These are phyloP conservation scores for Theileria orientalis DNA, from an alignment of 169 alveolate species.

Conservation along the genomic window DNA sequence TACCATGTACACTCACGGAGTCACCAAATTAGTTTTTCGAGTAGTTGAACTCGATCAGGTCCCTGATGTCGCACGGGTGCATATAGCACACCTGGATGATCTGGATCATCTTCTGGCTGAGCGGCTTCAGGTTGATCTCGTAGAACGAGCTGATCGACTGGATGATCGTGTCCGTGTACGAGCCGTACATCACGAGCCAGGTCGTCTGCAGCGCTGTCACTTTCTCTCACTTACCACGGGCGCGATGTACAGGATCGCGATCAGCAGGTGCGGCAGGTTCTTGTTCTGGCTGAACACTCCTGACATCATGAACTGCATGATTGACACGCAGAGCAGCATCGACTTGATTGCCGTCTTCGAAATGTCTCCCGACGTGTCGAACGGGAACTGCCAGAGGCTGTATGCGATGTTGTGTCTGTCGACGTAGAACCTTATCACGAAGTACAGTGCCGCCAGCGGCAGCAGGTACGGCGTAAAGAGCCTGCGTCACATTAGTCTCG, in stretches of 20 bases:
- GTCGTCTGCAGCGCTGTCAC: slow-evolving; percentile 31
- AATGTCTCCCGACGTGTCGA: slow-evolving; percentile 75
- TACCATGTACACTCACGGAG: neutral
- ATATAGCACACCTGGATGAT: slow-evolving; percentile 63
- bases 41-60: slow-evolving; percentile 30
- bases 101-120: slow-evolving; percentile 47
- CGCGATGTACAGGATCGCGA: slow-evolving; percentile 56
- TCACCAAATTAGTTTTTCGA: neutral
- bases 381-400: slow-evolving; percentile 67
- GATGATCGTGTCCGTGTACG: slow-evolving; percentile 48
- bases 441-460: slow-evolving; percentile 70
- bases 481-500: neutral
- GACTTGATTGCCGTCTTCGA: slow-evolving; percentile 72
- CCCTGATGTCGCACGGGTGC: slow-evolving; percentile 68
- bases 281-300: slow-evolving; percentile 62
- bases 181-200: slow-evolving; percentile 64
- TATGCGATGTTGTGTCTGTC: slow-evolving; percentile 75
- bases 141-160: slow-evolving; percentile 23
- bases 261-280: slow-evolving; percentile 34
- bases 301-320: slow-evolving; percentile 67
- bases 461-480: slow-evolving; percentile 68
- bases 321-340: slow-evolving; percentile 75
- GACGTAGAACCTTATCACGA: slow-evolving; percentile 71
- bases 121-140: slow-evolving; percentile 43
- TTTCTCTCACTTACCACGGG: slow-evolving; percentile 47